Evolutionary conservation across 768 basidiomycete species (phyloP).

Genomic region (Mycena indigotica): DNA sequence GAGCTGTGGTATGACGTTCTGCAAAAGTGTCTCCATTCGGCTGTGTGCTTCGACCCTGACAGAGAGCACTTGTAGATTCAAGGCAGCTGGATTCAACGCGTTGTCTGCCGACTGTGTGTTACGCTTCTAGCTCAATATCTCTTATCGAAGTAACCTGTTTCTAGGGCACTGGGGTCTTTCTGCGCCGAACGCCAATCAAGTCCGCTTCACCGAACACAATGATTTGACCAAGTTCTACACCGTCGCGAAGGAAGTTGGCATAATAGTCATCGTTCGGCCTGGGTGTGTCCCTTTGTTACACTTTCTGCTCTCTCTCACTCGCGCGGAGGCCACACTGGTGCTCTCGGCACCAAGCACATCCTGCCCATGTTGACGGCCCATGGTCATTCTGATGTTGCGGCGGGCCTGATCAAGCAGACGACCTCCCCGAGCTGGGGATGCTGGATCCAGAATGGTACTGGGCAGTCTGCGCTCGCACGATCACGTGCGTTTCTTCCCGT

Average conservation of each 20-base stretch:
- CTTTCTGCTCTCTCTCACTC: no score
- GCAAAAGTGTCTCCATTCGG: constrained; percentile 55
- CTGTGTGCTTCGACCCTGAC: no score
- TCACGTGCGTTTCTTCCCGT: no score
- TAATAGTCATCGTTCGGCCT: constrained; percentile 68
- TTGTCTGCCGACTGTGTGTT: constrained; percentile 59
- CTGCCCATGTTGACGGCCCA: no score
- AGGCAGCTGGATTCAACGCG: constrained; percentile 68
- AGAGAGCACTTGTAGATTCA: constrained; percentile 38
- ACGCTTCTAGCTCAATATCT: constrained; percentile 40
- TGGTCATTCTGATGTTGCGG: no score
- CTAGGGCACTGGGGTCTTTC: constrained; percentile 68
- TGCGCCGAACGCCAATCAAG: constrained; percentile 57
- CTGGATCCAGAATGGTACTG: no score
- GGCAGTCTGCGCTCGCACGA: no score
- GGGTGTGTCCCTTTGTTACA: no score
- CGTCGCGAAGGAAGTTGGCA: constrained; percentile 60
- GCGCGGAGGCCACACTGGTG: no score
- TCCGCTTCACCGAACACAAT: constrained; percentile 63
- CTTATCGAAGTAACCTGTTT: constrained; percentile 19
- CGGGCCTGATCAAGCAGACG: no score
- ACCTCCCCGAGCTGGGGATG: no score
- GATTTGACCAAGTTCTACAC: constrained; percentile 60
- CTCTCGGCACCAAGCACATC: no score
- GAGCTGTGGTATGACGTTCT: constrained; percentile 69